These are phyloP conservation scores for Cardamine occulta DNA, from an alignment of 345 rosid species.

Conservation along the genomic window DNA sequence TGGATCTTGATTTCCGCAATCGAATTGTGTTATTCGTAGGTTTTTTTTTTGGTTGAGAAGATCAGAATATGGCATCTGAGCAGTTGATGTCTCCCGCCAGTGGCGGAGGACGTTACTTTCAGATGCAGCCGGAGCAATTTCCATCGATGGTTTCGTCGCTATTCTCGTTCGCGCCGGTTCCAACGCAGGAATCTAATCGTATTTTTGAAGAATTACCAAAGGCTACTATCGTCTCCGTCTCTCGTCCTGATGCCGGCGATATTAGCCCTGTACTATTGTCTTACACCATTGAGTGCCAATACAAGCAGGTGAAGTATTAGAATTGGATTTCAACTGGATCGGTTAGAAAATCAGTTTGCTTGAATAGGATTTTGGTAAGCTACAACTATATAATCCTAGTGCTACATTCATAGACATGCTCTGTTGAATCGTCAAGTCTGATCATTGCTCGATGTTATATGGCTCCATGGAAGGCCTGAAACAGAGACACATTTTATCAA, in stretches of 20 bases:
- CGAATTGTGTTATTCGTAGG: constrained; percentile 1
- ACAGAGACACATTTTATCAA: neutral
- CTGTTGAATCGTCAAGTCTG: neutral
- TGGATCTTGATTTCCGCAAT: constrained; percentile 29
- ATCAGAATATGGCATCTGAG: constrained; percentile 65
- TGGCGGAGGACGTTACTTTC: constrained; percentile 64
- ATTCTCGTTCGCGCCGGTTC: constrained; percentile 56
- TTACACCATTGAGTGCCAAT: constrained; percentile 82
- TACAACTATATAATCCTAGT: neutral
- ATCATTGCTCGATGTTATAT: neutral
- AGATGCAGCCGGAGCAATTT: constrained; percentile 73
- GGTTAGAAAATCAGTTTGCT: neutral
- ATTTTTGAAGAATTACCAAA: constrained; percentile 88
- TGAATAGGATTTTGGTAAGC: neutral
- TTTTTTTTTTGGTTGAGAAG: neutral
- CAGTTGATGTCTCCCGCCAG: constrained; percentile 62
- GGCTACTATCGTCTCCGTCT: constrained; percentile 74
- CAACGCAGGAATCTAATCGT: constrained; percentile 60
- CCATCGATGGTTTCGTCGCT: constrained; percentile 58
- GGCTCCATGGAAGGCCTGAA: neutral
- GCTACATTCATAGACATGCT: neutral
- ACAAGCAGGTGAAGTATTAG: constrained; percentile 70
- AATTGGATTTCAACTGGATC: constrained; percentile 2
- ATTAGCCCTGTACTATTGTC: constrained; percentile 82
- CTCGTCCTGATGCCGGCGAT: constrained; percentile 89